Percentiles rank a stretch among this genome's conserved stretches.
phyloP scores from a whole-genome alignment of 495 filamentous ascomycete genomes.

The Penicillium verhagenii region DNA sequence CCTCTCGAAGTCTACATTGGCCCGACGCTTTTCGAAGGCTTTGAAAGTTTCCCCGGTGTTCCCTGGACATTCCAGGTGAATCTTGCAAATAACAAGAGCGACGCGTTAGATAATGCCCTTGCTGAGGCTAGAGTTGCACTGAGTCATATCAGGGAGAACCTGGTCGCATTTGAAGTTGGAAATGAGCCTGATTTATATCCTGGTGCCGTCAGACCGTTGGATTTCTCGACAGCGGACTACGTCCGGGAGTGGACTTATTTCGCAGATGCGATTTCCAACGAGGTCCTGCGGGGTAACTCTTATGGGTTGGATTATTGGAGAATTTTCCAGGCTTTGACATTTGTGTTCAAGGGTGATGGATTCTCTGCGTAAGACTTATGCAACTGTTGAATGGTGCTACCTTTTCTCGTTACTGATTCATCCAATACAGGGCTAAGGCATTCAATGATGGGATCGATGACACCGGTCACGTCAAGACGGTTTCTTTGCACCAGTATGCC shows the following conservation, averaged over 20 bases:
- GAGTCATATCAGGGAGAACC: slow-evolving; percentile 13
- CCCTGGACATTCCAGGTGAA: slow-evolving; percentile 21
- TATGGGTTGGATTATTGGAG: slow-evolving; percentile 15
- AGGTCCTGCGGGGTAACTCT: slow-evolving; percentile 11
- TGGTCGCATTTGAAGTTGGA: slow-evolving; percentile 17
- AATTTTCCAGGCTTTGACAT: slow-evolving; percentile 20
- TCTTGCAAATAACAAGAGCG: slow-evolving; percentile 18
- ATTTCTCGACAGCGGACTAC: slow-evolving; percentile 12
- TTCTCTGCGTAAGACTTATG: slow-evolving; percentile 8
- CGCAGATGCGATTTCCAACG: slow-evolving; percentile 15
- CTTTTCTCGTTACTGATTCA: not conserved
- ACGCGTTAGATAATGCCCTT: slow-evolving; percentile 13
- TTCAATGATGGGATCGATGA: slow-evolving; percentile 12
- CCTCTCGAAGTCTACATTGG: slow-evolving; percentile 14
- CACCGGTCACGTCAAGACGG: slow-evolving; percentile 15
- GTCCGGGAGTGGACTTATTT: slow-evolving; percentile 14
- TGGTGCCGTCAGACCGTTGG: slow-evolving; percentile 6
- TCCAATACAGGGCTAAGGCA: slow-evolving; percentile 3
- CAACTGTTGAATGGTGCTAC: too few relatives aligned
- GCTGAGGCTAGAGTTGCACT: slow-evolving; percentile 11
- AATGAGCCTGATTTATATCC: slow-evolving; percentile 20
- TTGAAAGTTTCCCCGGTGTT: slow-evolving; percentile 16
- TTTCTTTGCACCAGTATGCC: slow-evolving; percentile 19
- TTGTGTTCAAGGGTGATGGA: slow-evolving; percentile 3
- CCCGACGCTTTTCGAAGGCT: slow-evolving; percentile 12